Base-by-base conservation (phyloP, 2,329 filamentous ascomycete genomes). In the Aureobasidium leucospermi region DNA sequence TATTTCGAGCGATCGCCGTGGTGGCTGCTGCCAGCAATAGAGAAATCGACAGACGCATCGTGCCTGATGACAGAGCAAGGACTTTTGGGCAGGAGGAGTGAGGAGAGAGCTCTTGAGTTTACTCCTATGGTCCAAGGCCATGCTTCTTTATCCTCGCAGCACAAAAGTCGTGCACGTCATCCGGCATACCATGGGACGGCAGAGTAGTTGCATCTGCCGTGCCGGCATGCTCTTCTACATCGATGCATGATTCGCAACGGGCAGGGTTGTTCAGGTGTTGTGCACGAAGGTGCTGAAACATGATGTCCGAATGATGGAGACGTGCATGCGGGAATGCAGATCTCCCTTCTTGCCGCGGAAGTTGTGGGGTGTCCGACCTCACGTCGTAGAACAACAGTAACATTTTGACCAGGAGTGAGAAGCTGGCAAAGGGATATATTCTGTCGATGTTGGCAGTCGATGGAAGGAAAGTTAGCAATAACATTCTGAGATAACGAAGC, bases 241-340 rank as follows among this genome's bases (percentile, higher is more conserved):
- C 11, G 32, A 28, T 28, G 10, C n/a, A 16, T 49, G 23, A 49
- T 49, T 9, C 31, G 31, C 9, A 6, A 32, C 8, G n/a, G n/a
- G 4, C 31, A 34, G 16, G 46, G 46, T 48, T 19, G 16, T 28
- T 2, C 11, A 15, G 28, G 13, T 41, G 15, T 52, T 19, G 23
- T 28, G 42, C 16, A 45, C 23, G 42, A 28, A 9, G 19, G 10
- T 28, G 19, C 9, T 16, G 23, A 7, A 7, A 39, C 7, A 52
- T 52, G 34, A 52, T 41, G 48, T 52, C 0, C 16, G 11, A 29
- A 39, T 41, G 48, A 52, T 39, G 48, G 8, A 29, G 23, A 11
- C 36, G 48, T 41, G 48, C 48, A 52, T 38, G 34, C 48, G 48
- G 47, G 23, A 52, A 52, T 41, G 48, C 48, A 52, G 36, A 52